Conservation (phyloP, 305 asterid species). For the Fraxinus angustifolia region DNA sequence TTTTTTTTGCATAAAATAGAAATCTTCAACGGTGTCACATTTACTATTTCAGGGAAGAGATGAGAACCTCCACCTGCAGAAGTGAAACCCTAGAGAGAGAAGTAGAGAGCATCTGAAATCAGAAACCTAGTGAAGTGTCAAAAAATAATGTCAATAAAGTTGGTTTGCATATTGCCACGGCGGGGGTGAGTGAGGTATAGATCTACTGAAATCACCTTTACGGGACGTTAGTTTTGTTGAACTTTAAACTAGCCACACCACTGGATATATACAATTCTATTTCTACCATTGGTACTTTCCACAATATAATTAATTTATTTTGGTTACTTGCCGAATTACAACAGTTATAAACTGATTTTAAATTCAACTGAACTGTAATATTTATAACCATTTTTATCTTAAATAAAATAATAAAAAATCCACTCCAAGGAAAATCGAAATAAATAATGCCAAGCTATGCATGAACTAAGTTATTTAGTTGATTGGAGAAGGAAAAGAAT, state of each 20-base stretch:
- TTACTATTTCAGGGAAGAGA: slow-evolving; percentile 37
- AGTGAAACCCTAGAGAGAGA: slow-evolving; percentile 39
- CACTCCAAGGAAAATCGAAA: neutral
- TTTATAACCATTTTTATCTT: neutral
- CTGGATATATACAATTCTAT: neutral
- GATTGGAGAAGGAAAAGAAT: too few species aligned
- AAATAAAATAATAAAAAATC: neutral
- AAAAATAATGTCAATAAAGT: neutral
- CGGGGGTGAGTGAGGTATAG: neutral
- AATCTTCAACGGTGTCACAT: slow-evolving; percentile 1
- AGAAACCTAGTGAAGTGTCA: neutral
- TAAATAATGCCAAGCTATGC: neutral
- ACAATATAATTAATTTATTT: neutral
- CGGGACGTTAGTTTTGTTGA: neutral
- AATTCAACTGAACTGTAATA: neutral
- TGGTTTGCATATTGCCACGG: neutral
- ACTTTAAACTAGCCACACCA: neutral
- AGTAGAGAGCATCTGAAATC: neutral
- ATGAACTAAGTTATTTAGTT: neutral
- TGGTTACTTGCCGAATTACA: neutral
- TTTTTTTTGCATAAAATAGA: slow-evolving; percentile 18
- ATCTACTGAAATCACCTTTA: slow-evolving; percentile 8
- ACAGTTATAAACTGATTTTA: neutral
- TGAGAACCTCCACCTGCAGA: slow-evolving; percentile 32
- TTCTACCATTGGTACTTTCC: too few species aligned